A percentile compares a stretch with the other conserved stretches of the same genome.
These are phyloP conservation scores for Tetracladium setigerum DNA, from an alignment of 495 filamentous ascomycete genomes.

Conservation along the genomic window DNA sequence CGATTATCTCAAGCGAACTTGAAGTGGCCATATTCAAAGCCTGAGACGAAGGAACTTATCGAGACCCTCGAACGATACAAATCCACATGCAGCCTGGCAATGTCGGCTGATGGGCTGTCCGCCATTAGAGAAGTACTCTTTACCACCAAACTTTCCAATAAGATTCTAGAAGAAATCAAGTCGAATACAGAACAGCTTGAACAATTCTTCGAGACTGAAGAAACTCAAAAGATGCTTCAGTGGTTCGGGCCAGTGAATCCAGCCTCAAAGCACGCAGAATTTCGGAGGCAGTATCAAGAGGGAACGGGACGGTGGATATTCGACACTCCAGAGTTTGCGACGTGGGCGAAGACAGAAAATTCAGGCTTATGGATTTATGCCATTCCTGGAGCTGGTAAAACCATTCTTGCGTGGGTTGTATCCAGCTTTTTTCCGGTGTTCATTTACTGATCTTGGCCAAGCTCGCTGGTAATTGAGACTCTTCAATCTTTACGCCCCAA, in stretches of 20 bases:
- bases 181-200: too few relatives aligned
- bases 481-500: neutral
- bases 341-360: constrained; percentile 19
- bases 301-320: constrained; percentile 22
- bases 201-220: too few relatives aligned
- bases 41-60: constrained; percentile 22
- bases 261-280: too few relatives aligned
- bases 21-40: constrained; percentile 19
- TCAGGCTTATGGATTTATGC: constrained; percentile 31
- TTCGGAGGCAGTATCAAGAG: too few relatives aligned
- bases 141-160: too few relatives aligned
- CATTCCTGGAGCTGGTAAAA: constrained; percentile 36
- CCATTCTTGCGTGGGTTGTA: constrained; percentile 24
- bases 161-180: too few relatives aligned
- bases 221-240: too few relatives aligned
- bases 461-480: neutral
- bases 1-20: neutral
- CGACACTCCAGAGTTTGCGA: constrained; percentile 18
- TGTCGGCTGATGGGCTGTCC: constrained; percentile 22
- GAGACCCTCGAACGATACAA: constrained; percentile 25
- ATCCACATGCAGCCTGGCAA: constrained; percentile 23
- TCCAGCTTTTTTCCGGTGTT: constrained; percentile 16
- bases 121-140: too few relatives aligned
- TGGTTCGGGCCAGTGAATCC: too few relatives aligned
- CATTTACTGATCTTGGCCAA: neutral